Conservation (phyloP, 2,329 filamentous ascomycete species). For the Sclerotinia subarctica region DNA sequence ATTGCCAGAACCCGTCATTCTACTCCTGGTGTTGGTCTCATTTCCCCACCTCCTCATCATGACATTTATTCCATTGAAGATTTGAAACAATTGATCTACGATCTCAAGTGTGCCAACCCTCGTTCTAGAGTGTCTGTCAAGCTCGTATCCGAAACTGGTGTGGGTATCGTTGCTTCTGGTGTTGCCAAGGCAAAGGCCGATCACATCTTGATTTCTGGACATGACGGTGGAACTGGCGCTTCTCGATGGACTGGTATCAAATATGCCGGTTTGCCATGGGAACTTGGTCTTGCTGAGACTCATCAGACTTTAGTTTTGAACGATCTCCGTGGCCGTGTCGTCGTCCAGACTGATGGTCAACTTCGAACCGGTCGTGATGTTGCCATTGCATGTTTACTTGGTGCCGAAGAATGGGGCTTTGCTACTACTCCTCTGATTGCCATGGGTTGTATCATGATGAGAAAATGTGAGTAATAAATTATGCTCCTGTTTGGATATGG, state of each 20-base stretch:
- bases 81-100: conserved; percentile 95
- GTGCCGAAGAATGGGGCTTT: conserved; percentile 98
- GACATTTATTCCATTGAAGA: conserved; percentile 99
- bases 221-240: conserved; percentile 94
- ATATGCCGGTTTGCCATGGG: conserved; percentile 95
- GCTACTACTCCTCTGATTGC: conserved; percentile 92
- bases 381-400: conserved; percentile 88
- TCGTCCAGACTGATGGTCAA: conserved; percentile 95
- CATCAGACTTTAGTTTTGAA: conserved; percentile 96
- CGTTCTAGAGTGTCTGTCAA: conserved; percentile 92
- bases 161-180: conserved; percentile 95
- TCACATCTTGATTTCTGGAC: conserved; percentile 93
- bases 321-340: conserved; percentile 89
- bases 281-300: conserved; percentile 92
- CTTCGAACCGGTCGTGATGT: conserved; percentile 89
- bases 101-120: conserved; percentile 93
- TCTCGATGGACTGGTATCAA: conserved; percentile 99
- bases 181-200: conserved; percentile 97
- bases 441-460: conserved; percentile 96
- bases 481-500: background rate
- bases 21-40: conserved; percentile 91
- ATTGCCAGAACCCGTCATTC: conserved; percentile 95
- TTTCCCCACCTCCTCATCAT: conserved; percentile 93
- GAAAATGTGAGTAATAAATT: conserved; percentile 49
- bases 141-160: conserved; percentile 94